Conservation (phyloP, 192 early-diverging fungal genomes). For the Podila horticola region DNA sequence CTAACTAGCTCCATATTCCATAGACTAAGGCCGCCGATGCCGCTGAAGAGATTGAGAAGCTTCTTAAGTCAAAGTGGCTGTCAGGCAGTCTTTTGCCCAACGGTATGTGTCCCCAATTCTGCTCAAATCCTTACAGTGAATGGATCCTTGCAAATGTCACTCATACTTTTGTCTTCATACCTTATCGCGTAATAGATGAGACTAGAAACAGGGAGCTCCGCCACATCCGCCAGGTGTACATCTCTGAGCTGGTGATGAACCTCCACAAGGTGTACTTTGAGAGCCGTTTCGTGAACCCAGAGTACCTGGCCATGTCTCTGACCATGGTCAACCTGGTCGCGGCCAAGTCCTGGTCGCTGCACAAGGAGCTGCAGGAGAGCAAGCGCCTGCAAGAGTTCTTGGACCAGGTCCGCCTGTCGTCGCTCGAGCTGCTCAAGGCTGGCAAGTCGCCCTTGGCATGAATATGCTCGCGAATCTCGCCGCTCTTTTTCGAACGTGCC, state of each 20-base stretch:
- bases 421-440: constrained; percentile 30
- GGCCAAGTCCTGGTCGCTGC: constrained; percentile 57
- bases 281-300: constrained; percentile 62
- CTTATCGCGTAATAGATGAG: constrained; percentile 17
- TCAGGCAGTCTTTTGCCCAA: constrained; percentile 20
- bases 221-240: constrained; percentile 62
- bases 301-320: constrained; percentile 52
- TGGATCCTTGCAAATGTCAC: not conserved
- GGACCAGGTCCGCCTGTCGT: constrained; percentile 58
- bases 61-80: constrained; percentile 35
- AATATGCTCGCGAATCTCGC: too few species aligned
- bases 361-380: constrained; percentile 55
- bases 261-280: constrained; percentile 76
- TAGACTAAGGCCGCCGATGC: constrained; percentile 24
- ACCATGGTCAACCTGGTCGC: constrained; percentile 67
- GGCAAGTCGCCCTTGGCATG: constrained; percentile 22
- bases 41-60: constrained; percentile 28
- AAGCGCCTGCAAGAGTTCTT: constrained; percentile 59
- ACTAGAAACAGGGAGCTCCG: constrained; percentile 51
- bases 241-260: constrained; percentile 75
- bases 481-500: constrained; percentile 9
- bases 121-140: too few species aligned
- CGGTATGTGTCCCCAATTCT: not conserved
- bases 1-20: not conserved
- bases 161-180: not conserved